Evolutionary conservation across 2,329 filamentous ascomycete genomes (phyloP), one percentile per base, ranked within the genome.

Genomic region (Tolypocladium nubicola): DNA sequence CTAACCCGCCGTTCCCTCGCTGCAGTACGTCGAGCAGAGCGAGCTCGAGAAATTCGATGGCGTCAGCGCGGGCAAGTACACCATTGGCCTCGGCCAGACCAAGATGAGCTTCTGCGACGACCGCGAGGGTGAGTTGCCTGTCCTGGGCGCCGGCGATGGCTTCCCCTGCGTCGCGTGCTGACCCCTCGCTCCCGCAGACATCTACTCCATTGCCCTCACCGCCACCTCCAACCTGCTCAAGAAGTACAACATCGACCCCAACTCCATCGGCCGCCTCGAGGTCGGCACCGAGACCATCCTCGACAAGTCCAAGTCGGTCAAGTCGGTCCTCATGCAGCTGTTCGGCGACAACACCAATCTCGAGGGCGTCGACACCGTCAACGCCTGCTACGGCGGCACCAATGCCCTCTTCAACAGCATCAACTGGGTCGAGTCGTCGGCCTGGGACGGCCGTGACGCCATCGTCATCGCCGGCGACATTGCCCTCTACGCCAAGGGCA

Each of bases 81-180:
- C 89, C 69, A 93, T 94, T 76, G 89, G 89, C 73, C 86, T 94
- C 58, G 89, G 89, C 68, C 89, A 94, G 82, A 93, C 88, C 71
- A 90, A 89, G 78, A 94, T 94, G 89, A 87, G 85, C 79, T 94
- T 94, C 77, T 93, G 89, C 73, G 89, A 94, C 75, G 89, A 94
- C 70, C 85, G 88, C 70, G 89, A 94, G 79, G 89, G 89, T 91
- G 73, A 73, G 78, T 73, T 63, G 53, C 58, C 52, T 56, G 55
- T 52, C 55, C 57, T 21, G 26, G 55, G 52, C 10, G 13, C 13
- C 43, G 13, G 37, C 21, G 13, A 26, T 23, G 45, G 23, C 26
- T 49, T 49, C 23, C 2, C 49, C 45, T 33, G 43, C 52, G 30
- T 23, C 50, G 40, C 35, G 33, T 14, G 57, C 59, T 58, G 30